These are phyloP conservation scores for Fraxinus anomala DNA, from an alignment of 257 asterid genomes.

Conservation along the genomic window DNA sequence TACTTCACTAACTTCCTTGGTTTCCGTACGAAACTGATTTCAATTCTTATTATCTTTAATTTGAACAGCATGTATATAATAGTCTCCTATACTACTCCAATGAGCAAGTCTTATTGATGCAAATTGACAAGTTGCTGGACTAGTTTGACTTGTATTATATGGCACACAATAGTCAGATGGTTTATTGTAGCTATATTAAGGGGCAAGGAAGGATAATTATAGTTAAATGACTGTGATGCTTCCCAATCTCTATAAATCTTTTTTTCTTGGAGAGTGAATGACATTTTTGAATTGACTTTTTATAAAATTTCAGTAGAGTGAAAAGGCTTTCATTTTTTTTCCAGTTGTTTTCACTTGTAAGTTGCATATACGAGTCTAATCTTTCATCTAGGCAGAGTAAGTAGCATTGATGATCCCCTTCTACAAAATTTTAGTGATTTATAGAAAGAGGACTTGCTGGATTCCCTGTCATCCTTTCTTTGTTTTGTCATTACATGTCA, in stretches of 20 bases:
- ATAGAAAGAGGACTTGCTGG: not conserved
- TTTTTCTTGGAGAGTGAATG: not conserved
- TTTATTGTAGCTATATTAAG: not conserved
- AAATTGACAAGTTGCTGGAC: not conserved
- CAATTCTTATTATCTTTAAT: not conserved
- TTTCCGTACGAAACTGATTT: not conserved
- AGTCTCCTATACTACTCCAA: not conserved
- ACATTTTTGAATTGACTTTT: not conserved
- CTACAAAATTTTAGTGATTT: not conserved
- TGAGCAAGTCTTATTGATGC: not conserved
- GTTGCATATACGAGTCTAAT: not conserved
- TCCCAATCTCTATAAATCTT: not conserved
- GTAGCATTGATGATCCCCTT: not conserved
- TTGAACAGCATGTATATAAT: not conserved
- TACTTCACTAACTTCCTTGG: not conserved
- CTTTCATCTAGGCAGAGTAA: not conserved
- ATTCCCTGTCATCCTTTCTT: not conserved
- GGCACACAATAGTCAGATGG: not conserved
- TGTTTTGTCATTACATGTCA: not conserved
- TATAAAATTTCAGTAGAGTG: not conserved
- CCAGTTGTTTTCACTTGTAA: not conserved
- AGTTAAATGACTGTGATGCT: not conserved
- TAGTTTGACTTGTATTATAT: not conserved
- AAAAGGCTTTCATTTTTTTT: not conserved
- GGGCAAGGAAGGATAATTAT: not conserved